Percentiles rank a stretch among this genome's conserved stretches.
phyloP scores from a whole-genome alignment of 1,139 yeast species.

The Blastobotrys illinoisensis region DNA sequence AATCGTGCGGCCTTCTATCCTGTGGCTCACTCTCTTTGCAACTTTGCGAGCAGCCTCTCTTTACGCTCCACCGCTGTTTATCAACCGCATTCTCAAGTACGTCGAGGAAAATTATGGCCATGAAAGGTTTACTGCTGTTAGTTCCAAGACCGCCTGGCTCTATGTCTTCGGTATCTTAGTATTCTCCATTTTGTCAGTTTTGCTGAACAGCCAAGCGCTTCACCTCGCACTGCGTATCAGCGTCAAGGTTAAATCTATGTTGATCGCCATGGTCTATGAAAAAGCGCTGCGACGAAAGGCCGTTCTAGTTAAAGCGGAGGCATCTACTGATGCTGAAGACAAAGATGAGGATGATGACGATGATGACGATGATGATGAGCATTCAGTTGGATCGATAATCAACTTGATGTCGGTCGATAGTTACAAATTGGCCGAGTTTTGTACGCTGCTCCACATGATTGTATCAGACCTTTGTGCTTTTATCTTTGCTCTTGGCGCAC shows the following conservation, averaged over 20 bases:
- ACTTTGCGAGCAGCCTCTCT: conserved; percentile 29
- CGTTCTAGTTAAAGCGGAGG: conserved; percentile 35
- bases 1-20: background rate
- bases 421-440: conserved; percentile 80
- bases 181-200: background rate
- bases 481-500: conserved; percentile 54
- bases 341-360: background rate
- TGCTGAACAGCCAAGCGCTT: conserved; percentile 28
- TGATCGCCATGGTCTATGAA: conserved; percentile 80
- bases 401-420: conserved; percentile 95
- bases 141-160: conserved; percentile 6
- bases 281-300: conserved; percentile 79
- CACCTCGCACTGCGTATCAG: conserved; percentile 85
- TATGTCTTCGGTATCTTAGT: conserved; percentile 6
- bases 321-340: background rate
- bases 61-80: conserved; percentile 57
- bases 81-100: conserved; percentile 8
- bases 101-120: background rate
- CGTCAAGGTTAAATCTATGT: conserved; percentile 74
- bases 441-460: conserved; percentile 79
- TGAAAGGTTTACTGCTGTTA: background rate
- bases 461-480: conserved; percentile 69
- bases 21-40: background rate
- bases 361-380: conserved; percentile 15
- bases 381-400: conserved; percentile 71